Conservation (phyloP, 1,139 yeast genomes). For the Kurtzmaniella quercitrusa region DNA sequence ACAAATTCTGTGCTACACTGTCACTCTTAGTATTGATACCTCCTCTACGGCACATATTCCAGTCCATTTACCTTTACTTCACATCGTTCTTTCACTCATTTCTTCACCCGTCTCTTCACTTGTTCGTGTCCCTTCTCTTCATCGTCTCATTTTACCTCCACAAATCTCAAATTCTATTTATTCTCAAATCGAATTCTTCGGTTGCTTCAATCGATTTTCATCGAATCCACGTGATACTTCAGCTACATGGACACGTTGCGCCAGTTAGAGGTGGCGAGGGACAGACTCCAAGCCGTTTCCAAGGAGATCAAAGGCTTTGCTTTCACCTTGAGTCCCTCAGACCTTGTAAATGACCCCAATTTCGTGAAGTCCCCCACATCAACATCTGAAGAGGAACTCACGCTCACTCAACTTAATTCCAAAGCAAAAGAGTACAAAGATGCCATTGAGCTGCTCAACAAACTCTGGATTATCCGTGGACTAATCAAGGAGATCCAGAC, state of each 20-base stretch:
- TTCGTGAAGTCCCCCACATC: conserved; percentile 2
- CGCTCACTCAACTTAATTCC: conserved; percentile 18
- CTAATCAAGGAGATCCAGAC: conserved; percentile 19
- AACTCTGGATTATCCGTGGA: conserved; percentile 19
- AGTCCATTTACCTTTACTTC: no score
- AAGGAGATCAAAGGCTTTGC: not conserved
- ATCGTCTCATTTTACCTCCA: no score
- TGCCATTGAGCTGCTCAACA: conserved; percentile 16
- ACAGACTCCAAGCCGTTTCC: not conserved
- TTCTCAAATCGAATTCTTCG: not conserved
- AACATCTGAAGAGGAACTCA: not conserved
- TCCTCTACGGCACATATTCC: no score
- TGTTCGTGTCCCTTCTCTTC: no score
- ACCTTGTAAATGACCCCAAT: conserved; percentile 7
- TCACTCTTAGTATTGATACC: no score
- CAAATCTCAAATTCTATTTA: no score
- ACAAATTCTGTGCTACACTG: no score
- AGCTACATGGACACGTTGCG: conserved; percentile 2
- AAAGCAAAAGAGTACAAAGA: conserved; percentile 13
- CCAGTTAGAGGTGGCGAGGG: conserved; percentile 2
- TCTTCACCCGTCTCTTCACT: no score
- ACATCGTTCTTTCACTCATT: no score
- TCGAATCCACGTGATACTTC: not conserved
- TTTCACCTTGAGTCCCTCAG: not conserved
- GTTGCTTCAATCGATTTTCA: not conserved